Base-by-base conservation (phyloP, 73 alveolate genomes). In the Paramecium primaurelia region DNA sequence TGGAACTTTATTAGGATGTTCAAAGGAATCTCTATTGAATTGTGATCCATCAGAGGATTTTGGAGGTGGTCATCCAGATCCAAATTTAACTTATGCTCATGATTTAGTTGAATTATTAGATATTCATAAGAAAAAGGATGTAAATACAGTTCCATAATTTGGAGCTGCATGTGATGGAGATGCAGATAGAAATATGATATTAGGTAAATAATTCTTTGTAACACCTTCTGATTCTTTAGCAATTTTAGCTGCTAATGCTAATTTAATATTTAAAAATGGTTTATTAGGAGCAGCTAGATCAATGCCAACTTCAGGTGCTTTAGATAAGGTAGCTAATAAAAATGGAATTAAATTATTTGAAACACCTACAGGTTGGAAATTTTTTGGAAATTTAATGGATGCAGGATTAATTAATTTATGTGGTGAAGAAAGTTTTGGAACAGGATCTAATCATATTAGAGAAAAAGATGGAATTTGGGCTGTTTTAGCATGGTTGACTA, bases 381-480 rank as follows among this genome's bases (percentile, higher is more conserved):
- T 54, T 8, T 54, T 54, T 99, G 99, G 99, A 99, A 99, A 94
- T 99, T 98, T 98, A 98, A 98, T 83, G 99, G 99, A 16, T 98
- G 99, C 99, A 60, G 99, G 99, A 44, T 96, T 95, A 95, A 96
- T 98, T 45, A 93, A 96, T 20, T 60, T 98, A 22, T 97, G 99
- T 83, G 99, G 99, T 30, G 99, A 98, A 88, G 99, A 99, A 94
- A 95, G 99, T 88, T 99, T 99, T 68, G 99, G 99, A 25, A 99
- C 99, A 28, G 99, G 99, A 25, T 92, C 98, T 83, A 96, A 94
- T 95, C 99, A 99, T 80, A 96, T 97, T 40, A 97, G 99, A 88
- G 99, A 99, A 92, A 99, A 99, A 97, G 99, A 99, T 93, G 99
- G 99, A 32, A 93, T 98, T 77, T 99, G 99, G 99, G 99, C 99